Evolutionary conservation across 2,329 filamentous ascomycete species (phyloP), one percentile per base, ranked within the genome.

Genomic region (Colletotrichum sojae): DNA sequence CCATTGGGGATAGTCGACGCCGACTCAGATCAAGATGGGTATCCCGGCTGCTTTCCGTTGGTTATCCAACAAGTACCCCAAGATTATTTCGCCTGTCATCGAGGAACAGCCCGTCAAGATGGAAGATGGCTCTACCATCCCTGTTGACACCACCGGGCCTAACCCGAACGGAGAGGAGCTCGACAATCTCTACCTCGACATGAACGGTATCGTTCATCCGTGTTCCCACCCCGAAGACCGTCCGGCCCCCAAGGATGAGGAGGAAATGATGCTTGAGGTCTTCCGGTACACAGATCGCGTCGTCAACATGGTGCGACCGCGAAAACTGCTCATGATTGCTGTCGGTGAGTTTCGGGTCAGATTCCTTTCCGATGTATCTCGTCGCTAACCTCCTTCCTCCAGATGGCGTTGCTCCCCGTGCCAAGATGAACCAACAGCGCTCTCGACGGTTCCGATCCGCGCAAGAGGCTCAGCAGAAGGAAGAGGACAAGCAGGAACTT

Each of bases 351-450:
- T 57, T 18, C 8, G 25, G 22, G 13, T 12, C 12, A 22, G 72
- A 73, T 76, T 18, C 51, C 52, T 65, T 43, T 51, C 59, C 55
- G 57, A 69, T 68, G 73, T 78, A 75, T 36, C 36, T 73, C 53
- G 60, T 71, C 74, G 56, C 69, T 72, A 60, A 71, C 31, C 20
- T 43, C 8, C 45, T 45, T 12, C 40, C 16, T 48, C 4, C 45
- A 94, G 96, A 99, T 83, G 96, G 96, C 78, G 96, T 99, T 72
- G 96, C 96, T 5, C 97, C 96, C 54, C 92, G 96, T 80, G 97
- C 97, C 68, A 99, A 99, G 83, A 99, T 99, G 96, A 99, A 99
- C 79, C 97, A 99, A 79, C 96, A 99, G 83, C 94, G 96, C 71
- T 97, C 96, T 49, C 90, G 96, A 80, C 94, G 96, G 76, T 99